Evolutionary conservation across 345 rosid genomes (phyloP).

Genomic region (Aethionema arabicum): DNA sequence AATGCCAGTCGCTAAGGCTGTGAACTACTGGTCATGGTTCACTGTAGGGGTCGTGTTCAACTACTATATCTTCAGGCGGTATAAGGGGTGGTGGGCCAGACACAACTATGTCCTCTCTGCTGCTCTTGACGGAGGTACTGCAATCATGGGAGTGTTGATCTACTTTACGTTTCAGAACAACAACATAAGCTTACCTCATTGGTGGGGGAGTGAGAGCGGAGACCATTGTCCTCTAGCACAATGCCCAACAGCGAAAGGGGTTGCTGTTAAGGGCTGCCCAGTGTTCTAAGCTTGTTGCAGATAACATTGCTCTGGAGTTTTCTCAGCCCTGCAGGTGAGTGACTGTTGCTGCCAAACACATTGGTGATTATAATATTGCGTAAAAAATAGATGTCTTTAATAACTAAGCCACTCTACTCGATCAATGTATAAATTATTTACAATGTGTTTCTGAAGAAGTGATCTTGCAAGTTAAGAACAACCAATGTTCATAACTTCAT

Average conservation of each 20-base stretch:
- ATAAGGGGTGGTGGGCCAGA: conserved; percentile 73
- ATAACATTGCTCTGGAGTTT: background rate
- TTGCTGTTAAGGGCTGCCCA: conserved; percentile 53
- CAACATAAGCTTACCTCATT: conserved; percentile 46
- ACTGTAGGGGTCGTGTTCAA: conserved; percentile 64
- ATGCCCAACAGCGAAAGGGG: conserved; percentile 69
- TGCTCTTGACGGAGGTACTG: conserved; percentile 75
- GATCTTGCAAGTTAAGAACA: conserved; percentile 17
- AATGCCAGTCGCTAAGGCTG: conserved; percentile 63
- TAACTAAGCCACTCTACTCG: background rate
- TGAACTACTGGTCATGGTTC: conserved; percentile 59
- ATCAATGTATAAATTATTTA: no score
- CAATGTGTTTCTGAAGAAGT: no score
- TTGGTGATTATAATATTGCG: conserved; percentile 2
- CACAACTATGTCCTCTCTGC: conserved; percentile 73
- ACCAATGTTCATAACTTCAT: conserved; percentile 2
- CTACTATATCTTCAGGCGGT: conserved; percentile 51
- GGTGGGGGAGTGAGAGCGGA: conserved; percentile 61
- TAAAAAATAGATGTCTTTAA: background rate
- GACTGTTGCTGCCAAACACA: background rate
- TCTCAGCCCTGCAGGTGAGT: conserved; percentile 8
- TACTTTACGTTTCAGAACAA: conserved; percentile 53
- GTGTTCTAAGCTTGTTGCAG: conserved; percentile 33
- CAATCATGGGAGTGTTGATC: conserved; percentile 63
- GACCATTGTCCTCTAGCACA: conserved; percentile 67